Evolutionary conservation across 2,329 filamentous ascomycete species (phyloP), one percentile per base, ranked within the genome.

Genomic region (Penicillium polonicum): DNA sequence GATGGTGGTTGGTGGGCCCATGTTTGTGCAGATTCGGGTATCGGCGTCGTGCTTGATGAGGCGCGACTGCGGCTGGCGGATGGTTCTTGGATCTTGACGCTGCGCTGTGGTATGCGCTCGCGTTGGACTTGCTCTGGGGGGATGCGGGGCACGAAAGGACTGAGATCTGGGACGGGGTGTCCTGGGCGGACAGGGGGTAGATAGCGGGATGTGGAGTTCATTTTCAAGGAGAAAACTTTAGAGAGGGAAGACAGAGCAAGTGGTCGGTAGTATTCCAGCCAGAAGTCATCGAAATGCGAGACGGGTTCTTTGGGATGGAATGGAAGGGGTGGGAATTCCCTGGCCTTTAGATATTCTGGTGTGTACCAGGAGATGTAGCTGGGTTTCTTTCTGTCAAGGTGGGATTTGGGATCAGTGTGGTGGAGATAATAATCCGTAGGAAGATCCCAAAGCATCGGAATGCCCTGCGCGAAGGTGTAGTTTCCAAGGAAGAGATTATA

Each of bases 401-500:
- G 93, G 5, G 82, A 80, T 52, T 88, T 84, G 0, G 94, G 94
- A 72, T 95, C 83, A 35, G 88, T 86, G 68, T 99, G 93, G 69
- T 99, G 94, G 7, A 99, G 85, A 68, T 97, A 96, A 76, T 97
- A 97, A 72, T 99, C 94, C 3, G 92, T 96, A 3, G 89, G 83
- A 8, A 99, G 82, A 70, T 99, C 94, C 94, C 94, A 99, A 2
- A 99, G 82, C 91, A 97, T 93, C 0, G 94, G 94, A 70, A 96
- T 88, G 0, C 90, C 92, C 62, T 91, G 87, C 0, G 84, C 78
- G 71, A 92, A 97, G 50, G 92, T 90, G 72, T 99, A 99, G 70
- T 97, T 97, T 7, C 94, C 94, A 1, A 99, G 83, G 70, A 99
- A 99, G 10, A 99, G 80, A 66, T 99, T 99, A 75, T 97, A 97